Evolutionary conservation across 2,329 filamentous ascomycete species (phyloP).

Genomic region (Arthrobotrys pseudoclavata): DNA sequence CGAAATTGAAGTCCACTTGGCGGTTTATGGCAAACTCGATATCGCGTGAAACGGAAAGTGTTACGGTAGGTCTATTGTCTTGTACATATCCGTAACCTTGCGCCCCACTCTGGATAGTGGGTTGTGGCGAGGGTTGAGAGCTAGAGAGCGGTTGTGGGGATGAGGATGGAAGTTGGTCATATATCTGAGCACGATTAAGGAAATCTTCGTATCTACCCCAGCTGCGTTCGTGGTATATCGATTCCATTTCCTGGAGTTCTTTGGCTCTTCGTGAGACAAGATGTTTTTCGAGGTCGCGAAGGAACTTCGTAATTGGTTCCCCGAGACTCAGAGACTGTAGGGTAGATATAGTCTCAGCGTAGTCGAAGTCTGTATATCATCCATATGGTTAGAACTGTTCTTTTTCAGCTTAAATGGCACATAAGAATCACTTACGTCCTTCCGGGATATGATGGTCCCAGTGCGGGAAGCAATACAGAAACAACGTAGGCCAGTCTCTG

Average conservation of each 20-base stretch:
- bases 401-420: background rate
- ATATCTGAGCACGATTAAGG: constrained; percentile 18
- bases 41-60: constrained; percentile 38
- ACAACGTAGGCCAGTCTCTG: constrained; percentile 50
- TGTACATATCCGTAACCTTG: background rate
- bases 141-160: constrained; percentile 9
- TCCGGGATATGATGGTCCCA: constrained; percentile 44
- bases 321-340: constrained; percentile 44
- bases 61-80: background rate
- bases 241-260: constrained; percentile 47
- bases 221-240: constrained; percentile 44
- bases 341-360: constrained; percentile 31
- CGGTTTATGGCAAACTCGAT: constrained; percentile 54
- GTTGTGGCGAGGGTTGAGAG: background rate
- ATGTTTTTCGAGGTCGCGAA: constrained; percentile 55
- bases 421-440: constrained; percentile 21
- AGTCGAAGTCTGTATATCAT: constrained; percentile 34
- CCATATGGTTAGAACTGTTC: constrained; percentile 4
- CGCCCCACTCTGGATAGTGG: constrained; percentile 1
- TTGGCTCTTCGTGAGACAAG: constrained; percentile 37
- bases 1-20: constrained; percentile 38
- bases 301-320: constrained; percentile 56
- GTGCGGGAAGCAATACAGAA: constrained; percentile 42
- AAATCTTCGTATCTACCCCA: constrained; percentile 52
- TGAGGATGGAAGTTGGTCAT: constrained; percentile 17